A percentile compares a stretch with the other conserved stretches of the same genome.
These are phyloP conservation scores for Penicillium daleae DNA, from an alignment of 495 filamentous ascomycete genomes.

Conservation along the genomic window DNA sequence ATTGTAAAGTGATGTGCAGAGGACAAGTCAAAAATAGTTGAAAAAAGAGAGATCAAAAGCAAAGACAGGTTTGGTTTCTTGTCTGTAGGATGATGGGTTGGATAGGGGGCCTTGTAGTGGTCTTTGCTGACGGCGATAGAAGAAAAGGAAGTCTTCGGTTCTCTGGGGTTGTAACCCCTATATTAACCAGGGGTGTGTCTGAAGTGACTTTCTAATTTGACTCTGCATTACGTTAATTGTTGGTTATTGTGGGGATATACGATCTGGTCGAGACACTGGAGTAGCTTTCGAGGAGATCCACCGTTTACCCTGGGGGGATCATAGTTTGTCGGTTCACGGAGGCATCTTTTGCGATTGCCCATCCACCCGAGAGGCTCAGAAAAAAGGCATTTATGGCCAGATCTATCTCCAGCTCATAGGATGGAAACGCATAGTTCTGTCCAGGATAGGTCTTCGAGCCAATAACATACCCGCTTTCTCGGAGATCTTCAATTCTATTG, in stretches of 20 bases:
- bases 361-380: background rate
- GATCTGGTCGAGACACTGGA: background rate
- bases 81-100: background rate
- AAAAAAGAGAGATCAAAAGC: background rate
- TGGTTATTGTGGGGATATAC: conserved; percentile 4
- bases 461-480: background rate
- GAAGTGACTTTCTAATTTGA: conserved; percentile 7
- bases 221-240: conserved; percentile 9
- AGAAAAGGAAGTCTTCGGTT: background rate
- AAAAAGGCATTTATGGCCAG: background rate
- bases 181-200: background rate
- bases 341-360: background rate
- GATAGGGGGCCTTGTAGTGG: background rate
- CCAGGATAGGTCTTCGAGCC: background rate
- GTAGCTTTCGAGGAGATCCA: background rate
- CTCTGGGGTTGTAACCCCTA: background rate
- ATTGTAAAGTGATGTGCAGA: background rate
- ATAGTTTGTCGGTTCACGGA: background rate
- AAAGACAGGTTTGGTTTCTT: background rate
- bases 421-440: background rate
- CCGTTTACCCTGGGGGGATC: conserved; percentile 4
- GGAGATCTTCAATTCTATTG: background rate
- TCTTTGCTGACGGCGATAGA: background rate
- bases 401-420: background rate
- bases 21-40: background rate